These are phyloP conservation scores for Daldinia vernicosa DNA, from an alignment of 495 filamentous ascomycete genomes.

Conservation along the genomic window DNA sequence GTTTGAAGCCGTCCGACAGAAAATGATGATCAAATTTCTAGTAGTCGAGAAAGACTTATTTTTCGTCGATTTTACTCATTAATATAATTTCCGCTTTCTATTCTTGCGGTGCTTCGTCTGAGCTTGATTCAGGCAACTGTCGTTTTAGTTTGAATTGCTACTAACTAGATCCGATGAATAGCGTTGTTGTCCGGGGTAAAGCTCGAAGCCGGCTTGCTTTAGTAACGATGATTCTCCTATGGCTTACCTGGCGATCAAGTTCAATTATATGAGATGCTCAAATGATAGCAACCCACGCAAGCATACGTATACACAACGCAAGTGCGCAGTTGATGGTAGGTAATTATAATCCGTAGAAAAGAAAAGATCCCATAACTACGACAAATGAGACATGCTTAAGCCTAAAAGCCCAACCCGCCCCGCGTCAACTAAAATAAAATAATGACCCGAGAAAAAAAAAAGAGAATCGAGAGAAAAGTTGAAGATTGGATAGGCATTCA, in stretches of 20 bases:
- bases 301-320: too few relatives aligned
- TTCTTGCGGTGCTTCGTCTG: not conserved
- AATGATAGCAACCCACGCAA: not conserved
- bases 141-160: not conserved
- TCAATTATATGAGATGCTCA: not conserved
- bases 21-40: not conserved
- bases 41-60: not conserved
- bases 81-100: not conserved
- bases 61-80: conserved; percentile 6
- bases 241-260: too few relatives aligned
- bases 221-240: not conserved
- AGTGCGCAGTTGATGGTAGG: too few relatives aligned
- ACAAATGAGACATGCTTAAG: not conserved
- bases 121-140: not conserved
- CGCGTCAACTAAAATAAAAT: not conserved
- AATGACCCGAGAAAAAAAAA: not conserved
- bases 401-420: not conserved
- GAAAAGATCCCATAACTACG: not conserved
- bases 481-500: not conserved
- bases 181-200: not conserved
- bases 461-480: not conserved
- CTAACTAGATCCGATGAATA: not conserved
- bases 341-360: not conserved
- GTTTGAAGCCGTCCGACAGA: not conserved
- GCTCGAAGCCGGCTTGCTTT: not conserved